These are phyloP conservation scores for Pseudogymnoascus sp. DNA, from an alignment of 2,329 filamentous ascomycete species.

Conservation along the genomic window DNA sequence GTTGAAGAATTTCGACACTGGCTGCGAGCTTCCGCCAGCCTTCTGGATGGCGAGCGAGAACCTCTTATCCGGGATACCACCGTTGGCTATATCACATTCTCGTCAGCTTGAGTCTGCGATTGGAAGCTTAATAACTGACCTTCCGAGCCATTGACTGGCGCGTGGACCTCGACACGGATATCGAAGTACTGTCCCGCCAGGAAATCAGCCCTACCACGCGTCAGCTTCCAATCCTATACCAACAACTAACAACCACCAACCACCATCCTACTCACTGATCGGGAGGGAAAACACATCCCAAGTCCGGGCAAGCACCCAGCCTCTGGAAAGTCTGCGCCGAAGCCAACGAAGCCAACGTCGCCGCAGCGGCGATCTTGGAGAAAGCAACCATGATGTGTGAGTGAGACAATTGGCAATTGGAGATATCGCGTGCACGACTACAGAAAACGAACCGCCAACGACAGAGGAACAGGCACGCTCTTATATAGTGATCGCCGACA, in stretches of 20 bases:
- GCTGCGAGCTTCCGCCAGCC: constrained; percentile 44
- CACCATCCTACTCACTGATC: constrained; percentile 34
- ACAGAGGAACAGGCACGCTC: background rate
- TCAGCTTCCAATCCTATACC: background rate
- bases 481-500: constrained; percentile 1
- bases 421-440: background rate
- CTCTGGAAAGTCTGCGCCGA: constrained; percentile 52
- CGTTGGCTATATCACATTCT: constrained; percentile 44
- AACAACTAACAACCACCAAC: background rate
- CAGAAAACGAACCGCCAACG: background rate
- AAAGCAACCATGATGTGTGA: constrained; percentile 21
- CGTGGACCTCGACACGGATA: constrained; percentile 73
- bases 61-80: constrained; percentile 56
- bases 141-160: constrained; percentile 73
- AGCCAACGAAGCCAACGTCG: constrained; percentile 32
- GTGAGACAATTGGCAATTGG: constrained; percentile 7
- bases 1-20: constrained; percentile 60
- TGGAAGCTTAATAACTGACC: background rate
- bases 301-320: constrained; percentile 48
- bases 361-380: constrained; percentile 24
- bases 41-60: constrained; percentile 71
- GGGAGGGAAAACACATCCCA: constrained; percentile 52
- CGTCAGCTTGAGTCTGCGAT: background rate
- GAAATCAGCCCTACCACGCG: constrained; percentile 55
- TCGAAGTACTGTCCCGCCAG: constrained; percentile 78